Conservation (phyloP, 2,329 filamentous ascomycete genomes). For the Pseudohalonectria lignicola region DNA sequence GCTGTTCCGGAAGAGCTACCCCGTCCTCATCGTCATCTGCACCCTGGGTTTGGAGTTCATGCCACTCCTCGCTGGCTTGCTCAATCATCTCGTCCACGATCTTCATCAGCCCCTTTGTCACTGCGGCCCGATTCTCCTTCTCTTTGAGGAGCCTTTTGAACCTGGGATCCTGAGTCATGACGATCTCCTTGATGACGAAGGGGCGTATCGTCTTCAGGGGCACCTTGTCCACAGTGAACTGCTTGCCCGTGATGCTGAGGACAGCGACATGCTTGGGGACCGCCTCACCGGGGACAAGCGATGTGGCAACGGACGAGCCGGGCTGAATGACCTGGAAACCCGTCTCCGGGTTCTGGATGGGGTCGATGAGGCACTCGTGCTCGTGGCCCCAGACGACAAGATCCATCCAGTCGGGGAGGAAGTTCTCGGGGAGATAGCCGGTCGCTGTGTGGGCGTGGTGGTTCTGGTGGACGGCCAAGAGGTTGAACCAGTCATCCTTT, state of each 20-base stretch:
- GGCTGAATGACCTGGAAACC: conserved; percentile 96
- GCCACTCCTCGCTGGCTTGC: conserved; percentile 73
- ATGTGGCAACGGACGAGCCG: conserved; percentile 91
- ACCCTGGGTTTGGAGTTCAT: conserved; percentile 48
- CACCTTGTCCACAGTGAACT: conserved; percentile 71
- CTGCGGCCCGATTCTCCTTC: conserved; percentile 70
- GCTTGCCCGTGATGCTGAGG: conserved; percentile 68
- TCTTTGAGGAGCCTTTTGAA: conserved; percentile 71
- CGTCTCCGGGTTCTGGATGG: conserved; percentile 70
- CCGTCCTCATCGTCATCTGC: conserved; percentile 39
- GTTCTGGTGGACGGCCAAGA: conserved; percentile 93
- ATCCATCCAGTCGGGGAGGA: conserved; percentile 83
- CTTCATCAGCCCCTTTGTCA: conserved; percentile 65
- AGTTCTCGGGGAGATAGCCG: conserved; percentile 87
- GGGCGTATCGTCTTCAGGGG: conserved; percentile 82
- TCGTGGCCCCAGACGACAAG: conserved; percentile 95
- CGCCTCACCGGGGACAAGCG: conserved; percentile 79
- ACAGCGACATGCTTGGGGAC: conserved; percentile 86
- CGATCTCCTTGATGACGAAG: conserved; percentile 77
- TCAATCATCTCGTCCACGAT: conserved; percentile 82
- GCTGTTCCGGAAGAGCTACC: conserved; percentile 40
- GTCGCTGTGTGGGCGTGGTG: conserved; percentile 87
- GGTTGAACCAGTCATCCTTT: conserved; percentile 86
- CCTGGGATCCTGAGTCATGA: conserved; percentile 61
- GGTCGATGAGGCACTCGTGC: conserved; percentile 89